Base-by-base conservation (phyloP, 2,329 filamentous ascomycete genomes). In the Penicillium sp. region DNA sequence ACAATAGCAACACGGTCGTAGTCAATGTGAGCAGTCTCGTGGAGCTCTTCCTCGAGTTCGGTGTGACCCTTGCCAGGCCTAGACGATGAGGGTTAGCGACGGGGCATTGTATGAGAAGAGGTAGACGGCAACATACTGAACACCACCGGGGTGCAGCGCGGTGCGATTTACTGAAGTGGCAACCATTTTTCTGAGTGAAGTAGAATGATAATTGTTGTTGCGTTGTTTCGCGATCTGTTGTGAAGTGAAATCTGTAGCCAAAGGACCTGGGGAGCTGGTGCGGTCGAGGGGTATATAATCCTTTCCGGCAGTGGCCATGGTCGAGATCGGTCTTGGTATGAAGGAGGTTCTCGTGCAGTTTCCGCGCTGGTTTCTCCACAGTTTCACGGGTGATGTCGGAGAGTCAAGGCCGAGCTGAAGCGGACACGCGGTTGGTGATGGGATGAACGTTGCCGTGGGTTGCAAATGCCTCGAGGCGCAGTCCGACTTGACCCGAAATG, bases 1-100 rank as follows among this genome's bases (percentile, higher is more conserved):
- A 96, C 92, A 83, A 99, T 99, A 61, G 94, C 91, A 71, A 99
- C 94, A 73, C 92, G 90, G 79, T 97, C 90, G 76, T 97, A 99
- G 84, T 99, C 94, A 73, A 99, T 99, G 84, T 99, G 93, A 66
- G 94, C 94, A 73, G 89, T 92, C 79, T 97, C 91, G 78, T 97
- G 92, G 59, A 99, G 89, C 77, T 96, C 91, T 81, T 97, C 92
- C 81, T 99, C 92, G 63, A 99, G 87, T 77, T 97, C 94, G 43
- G 94, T 97, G 85, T 97, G 93, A 75, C 95, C 89, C 70, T 83
- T 83, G 71, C 87, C 82, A 62, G 92, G 91, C 78, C 91, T 95
- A 52, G 34, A 39, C 53, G 5, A 27, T 27, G 36, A 49, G 27
- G 46, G 55, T 66, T 56, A 64, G 57, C 52, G 52, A 60, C 57